Base-by-base conservation (phyloP, 805 yeast species). In the Candida ulmi region DNA sequence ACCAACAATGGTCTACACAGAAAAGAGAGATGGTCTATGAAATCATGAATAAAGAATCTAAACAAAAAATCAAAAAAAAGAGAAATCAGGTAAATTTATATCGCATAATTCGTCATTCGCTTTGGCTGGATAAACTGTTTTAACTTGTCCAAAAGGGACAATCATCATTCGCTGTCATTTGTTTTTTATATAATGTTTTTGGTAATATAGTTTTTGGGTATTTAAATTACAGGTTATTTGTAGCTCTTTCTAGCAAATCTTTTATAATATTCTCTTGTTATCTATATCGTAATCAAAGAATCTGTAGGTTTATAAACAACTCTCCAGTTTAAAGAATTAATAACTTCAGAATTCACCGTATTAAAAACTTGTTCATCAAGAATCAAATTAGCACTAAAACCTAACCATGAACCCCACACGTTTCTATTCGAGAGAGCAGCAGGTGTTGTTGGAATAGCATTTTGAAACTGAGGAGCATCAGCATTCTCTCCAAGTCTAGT, bases 351-450 rank as follows among this genome's bases (percentile, higher is more conserved):
- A 48, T 57, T 55, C 21, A 60, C 61, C 36, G 59, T 60, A 28
- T 50, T 54, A 36, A 62, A 54, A 12, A 72, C 55, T 13, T 61
- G 49, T 40, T 77, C 83, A 57, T 83, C 88, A 9, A 76, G 70
- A 13, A 82, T 75, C 48, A 83, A 48, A 45, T 70, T 76, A 28
- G 82, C 50, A 39, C 74, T 73, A 33, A 80, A 78, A 3, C 91
- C 93, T 54, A 74, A 78, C 77, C 84, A 78, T 6, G 82, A 66
- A 8, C 91, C 79, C 83, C 84, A 83, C 2, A 74, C 39, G 3
- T 78, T 68, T 54, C 83, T 69, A n/a, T 55, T 30, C 37, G 30
- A 40, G 44, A 21, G 21, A 40, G 47, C 24, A 37, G 43, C 18
- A 43, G 30, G 15, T n/a, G 45, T 40, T 5, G 32, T 35, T 15